These are phyloP conservation scores for Lunasporangiospora selenospora DNA, from an alignment of 192 early-diverging fungal genomes.

Conservation along the genomic window DNA sequence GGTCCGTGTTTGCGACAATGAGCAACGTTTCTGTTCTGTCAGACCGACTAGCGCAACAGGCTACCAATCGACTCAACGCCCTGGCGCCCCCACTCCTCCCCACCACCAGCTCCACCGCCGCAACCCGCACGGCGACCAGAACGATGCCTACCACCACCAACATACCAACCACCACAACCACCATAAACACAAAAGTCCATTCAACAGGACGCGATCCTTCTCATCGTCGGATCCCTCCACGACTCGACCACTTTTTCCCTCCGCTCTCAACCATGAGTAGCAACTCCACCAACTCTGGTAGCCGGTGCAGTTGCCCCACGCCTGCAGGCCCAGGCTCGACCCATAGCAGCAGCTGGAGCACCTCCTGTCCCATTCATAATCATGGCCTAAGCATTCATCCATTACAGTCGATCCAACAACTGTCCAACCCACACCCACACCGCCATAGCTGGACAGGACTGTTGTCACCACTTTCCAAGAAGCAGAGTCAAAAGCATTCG, in stretches of 20 bases:
- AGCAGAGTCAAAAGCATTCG: constrained; percentile 6
- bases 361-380: constrained; percentile 22
- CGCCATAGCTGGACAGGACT: background rate
- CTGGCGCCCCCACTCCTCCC: background rate
- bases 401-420: too few relatives aligned
- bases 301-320: too few relatives aligned
- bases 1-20: constrained; percentile 31
- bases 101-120: background rate
- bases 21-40: constrained; percentile 6
- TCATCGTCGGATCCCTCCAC: too few relatives aligned
- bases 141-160: background rate
- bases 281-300: constrained; percentile 1
- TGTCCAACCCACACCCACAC: too few relatives aligned
- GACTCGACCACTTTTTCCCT: too few relatives aligned
- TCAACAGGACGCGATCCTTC: constrained; percentile 19
- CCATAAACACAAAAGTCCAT: background rate
- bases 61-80: background rate
- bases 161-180: background rate
- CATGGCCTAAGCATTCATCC: too few relatives aligned
- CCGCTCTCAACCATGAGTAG: too few relatives aligned
- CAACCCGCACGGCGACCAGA: background rate
- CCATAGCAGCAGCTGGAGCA: constrained; percentile 16
- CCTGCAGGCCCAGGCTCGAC: too few relatives aligned
- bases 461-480: constrained; percentile 1
- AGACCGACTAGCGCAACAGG: background rate